Conservation (phyloP, 345 rosid genomes). For the Bruguiera parviflora region DNA sequence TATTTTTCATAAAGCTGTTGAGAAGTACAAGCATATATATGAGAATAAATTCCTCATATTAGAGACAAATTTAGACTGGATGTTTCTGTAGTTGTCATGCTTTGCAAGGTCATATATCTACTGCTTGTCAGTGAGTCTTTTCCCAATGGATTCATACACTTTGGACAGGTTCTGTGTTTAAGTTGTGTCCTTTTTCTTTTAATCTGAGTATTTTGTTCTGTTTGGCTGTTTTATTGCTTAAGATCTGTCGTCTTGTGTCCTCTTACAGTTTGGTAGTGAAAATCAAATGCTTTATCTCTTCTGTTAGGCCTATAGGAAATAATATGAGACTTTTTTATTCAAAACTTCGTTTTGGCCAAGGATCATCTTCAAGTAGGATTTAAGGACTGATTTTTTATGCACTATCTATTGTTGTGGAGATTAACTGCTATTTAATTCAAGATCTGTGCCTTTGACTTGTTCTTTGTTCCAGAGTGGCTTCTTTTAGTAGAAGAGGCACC, state of each 20-base stretch:
- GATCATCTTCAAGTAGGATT: not conserved
- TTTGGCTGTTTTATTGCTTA: not conserved
- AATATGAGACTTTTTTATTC: not conserved
- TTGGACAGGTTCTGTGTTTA: not conserved
- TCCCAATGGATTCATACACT: not conserved
- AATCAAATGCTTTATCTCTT: no score
- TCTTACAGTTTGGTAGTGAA: not conserved
- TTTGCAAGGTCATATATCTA: not conserved
- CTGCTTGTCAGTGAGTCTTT: not conserved
- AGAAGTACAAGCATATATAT: not conserved
- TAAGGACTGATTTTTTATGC: not conserved
- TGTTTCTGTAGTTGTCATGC: not conserved
- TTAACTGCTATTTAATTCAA: conserved; percentile 7
- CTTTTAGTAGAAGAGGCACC: not conserved
- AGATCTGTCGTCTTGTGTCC: not conserved
- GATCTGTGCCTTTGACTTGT: not conserved
- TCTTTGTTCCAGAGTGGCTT: not conserved
- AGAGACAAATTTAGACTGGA: not conserved
- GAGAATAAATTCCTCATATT: not conserved
- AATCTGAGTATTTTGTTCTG: not conserved
- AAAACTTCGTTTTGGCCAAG: not conserved
- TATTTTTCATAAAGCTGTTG: not conserved
- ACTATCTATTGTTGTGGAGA: not conserved
- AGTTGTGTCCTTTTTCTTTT: not conserved
- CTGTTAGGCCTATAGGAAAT: no score